Percentiles rank a stretch among this genome's conserved stretches.
Evolutionary conservation across 2,329 filamentous ascomycete genomes (phyloP).

Genomic region (Monosporascus sp.): DNA sequence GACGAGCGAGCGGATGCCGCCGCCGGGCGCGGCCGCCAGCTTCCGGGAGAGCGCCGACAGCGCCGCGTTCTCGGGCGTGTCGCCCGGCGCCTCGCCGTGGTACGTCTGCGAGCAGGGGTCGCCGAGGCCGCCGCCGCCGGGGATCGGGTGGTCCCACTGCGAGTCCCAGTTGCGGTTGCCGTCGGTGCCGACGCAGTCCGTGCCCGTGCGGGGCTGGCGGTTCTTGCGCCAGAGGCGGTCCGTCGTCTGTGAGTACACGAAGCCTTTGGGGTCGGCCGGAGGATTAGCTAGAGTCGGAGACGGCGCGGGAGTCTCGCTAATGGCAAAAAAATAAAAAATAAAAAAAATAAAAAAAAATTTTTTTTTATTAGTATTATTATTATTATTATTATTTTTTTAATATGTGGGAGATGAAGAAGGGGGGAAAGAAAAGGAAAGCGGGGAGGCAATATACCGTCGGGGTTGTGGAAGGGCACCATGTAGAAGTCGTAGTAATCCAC

Average conservation of each 20-base stretch:
- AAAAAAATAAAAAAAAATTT: too few relatives aligned
- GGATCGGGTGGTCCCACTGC: conserved; percentile 36
- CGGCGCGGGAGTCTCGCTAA: background rate
- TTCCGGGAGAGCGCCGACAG: conserved; percentile 30
- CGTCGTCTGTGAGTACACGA: conserved; percentile 50
- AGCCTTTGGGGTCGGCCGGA: conserved; percentile 33
- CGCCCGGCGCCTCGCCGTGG: conserved; percentile 32
- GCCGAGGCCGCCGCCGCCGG: conserved; percentile 37
- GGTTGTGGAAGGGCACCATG: conserved; percentile 58
- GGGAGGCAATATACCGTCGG: conserved; percentile 42
- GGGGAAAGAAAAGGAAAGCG: background rate
- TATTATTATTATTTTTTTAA: too few relatives aligned
- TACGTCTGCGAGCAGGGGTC: conserved; percentile 44
- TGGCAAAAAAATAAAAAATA: too few relatives aligned
- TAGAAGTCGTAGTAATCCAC: conserved; percentile 60
- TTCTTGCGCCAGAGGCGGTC: conserved; percentile 57
- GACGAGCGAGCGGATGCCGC: conserved; percentile 49
- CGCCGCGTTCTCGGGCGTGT: conserved; percentile 41
- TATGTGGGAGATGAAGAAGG: background rate
- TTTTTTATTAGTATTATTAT: too few relatives aligned
- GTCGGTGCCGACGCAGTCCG: conserved; percentile 43
- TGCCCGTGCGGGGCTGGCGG: conserved; percentile 31
- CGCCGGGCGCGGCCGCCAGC: conserved; percentile 22
- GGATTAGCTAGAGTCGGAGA: background rate
- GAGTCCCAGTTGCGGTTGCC: conserved; percentile 51